Evolutionary conservation across 345 rosid species (phyloP).

Genomic region (Luvunga scandens): DNA sequence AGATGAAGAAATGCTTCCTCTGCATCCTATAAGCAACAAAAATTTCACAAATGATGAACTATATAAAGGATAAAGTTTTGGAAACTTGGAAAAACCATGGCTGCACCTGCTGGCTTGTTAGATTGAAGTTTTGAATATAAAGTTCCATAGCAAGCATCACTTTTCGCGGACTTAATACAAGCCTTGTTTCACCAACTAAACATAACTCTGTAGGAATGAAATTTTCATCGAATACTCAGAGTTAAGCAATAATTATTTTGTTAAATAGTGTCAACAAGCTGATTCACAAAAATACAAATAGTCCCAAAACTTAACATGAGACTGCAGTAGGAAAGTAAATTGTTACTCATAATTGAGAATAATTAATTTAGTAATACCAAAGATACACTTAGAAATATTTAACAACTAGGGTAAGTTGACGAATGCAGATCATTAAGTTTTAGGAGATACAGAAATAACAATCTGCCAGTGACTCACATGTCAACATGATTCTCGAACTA

Average conservation of each 20-base stretch:
- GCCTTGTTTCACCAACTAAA: slow-evolving; percentile 29
- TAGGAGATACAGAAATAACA: not conserved
- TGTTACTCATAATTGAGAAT: not conserved
- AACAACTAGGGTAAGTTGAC: not conserved
- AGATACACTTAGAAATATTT: not conserved
- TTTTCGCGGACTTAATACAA: slow-evolving; percentile 53
- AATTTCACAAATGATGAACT: slow-evolving; percentile 12
- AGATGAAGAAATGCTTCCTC: slow-evolving; percentile 90
- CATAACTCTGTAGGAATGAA: slow-evolving; percentile 44
- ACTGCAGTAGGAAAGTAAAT: not conserved
- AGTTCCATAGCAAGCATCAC: slow-evolving; percentile 72
- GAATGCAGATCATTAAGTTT: not conserved
- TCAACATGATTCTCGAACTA: not conserved
- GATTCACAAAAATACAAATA: not conserved
- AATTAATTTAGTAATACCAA: not conserved
- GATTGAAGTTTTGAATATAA: slow-evolving; percentile 57
- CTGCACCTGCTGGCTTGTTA: slow-evolving; percentile 78
- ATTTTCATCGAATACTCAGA: not conserved
- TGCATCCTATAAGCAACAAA: slow-evolving; percentile 60
- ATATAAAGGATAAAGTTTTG: not conserved
- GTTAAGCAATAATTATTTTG: not conserved
- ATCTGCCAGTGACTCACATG: not conserved
- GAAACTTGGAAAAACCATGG: slow-evolving; percentile 6
- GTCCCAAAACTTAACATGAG: not conserved
- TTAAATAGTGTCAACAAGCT: not conserved